Base-by-base conservation (phyloP, 257 asterid genomes). In the Eucommia ulmoides region DNA sequence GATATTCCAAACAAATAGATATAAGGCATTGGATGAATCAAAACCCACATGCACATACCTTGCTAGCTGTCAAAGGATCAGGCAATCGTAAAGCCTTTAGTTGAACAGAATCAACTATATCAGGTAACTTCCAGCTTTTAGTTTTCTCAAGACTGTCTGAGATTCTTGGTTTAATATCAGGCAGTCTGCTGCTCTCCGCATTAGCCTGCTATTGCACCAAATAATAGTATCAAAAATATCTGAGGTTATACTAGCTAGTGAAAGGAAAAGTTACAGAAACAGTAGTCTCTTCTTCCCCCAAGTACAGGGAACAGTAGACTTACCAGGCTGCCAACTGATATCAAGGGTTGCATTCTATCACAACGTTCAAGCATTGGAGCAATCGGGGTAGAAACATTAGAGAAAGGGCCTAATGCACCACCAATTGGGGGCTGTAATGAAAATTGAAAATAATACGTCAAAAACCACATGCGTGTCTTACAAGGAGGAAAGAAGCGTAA, bases 311-410 rank as follows among this genome's bases (percentile, higher is more conserved):
- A 7, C 15, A 0, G 21, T 19, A n/a, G 15, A 35, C 51, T 55
- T 69, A 82, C 98, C 78, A 85, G 73, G 69, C 72, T 81, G 64
- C 86, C 89, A 59, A 89, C 88, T 50, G 96, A 82, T 82, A 82
- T 73, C 22, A 93, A 74, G 52, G 76, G 97, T 61, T 82, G 96
- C 33, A 63, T 52, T 66, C 94, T 82, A 49, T 88, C 97, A 25
- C 26, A 50, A 50, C 95, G 95, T 53, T 88, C 97, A 15, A 71
- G 68, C 24, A 77, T 74, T 46, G 88, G 85, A 45, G 89, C 69
- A 24, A 54, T 61, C 9, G 96, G 64, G 17, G 80, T 60, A 57
- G 94, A 73, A 45, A 59, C 80, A 68, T 70, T 77, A 41, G 79
- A 70, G 26, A 73, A 74, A 50, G 86, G 83, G 60, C 96, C 93